Percentiles rank a stretch among this genome's conserved stretches.
Conservation (phyloP, 2,329 filamentous ascomycete genomes). For the Chalaropsis ovoidea region DNA sequence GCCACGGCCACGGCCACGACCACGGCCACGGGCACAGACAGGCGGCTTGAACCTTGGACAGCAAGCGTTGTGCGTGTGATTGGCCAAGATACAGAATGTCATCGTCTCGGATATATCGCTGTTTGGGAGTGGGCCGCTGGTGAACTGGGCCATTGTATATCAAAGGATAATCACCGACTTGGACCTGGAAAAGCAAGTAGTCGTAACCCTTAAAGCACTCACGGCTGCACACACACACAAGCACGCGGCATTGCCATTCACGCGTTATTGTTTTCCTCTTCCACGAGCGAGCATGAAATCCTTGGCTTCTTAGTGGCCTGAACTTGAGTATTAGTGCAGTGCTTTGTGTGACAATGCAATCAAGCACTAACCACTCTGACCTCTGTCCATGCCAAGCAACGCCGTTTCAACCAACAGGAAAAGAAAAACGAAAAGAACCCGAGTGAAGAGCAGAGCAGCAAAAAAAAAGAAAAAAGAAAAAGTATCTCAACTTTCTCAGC, state of each 20-base stretch:
- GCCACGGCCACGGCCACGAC: too few species aligned
- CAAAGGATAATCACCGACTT: neutral
- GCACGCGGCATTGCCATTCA: neutral
- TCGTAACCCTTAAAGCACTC: neutral
- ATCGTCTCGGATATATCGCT: neutral
- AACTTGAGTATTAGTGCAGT: neutral
- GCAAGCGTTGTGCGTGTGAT: neutral
- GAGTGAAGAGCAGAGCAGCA: neutral
- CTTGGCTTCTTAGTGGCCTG: neutral
- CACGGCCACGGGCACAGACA: neutral
- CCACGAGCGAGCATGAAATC: neutral
- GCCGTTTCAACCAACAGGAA: neutral
- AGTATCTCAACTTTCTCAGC: neutral
- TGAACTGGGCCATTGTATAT: neutral
- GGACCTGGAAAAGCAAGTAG: neutral
- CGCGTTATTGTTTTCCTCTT: neutral
- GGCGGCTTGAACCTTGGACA: neutral
- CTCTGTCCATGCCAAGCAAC: neutral
- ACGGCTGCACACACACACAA: neutral
- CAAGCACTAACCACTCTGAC: neutral
- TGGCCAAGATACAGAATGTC: neutral
- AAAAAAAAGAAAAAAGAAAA: neutral
- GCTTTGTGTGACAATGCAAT: neutral
- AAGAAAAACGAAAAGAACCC: neutral
- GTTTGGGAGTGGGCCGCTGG: neutral